A percentile compares a stretch with the other conserved stretches of the same genome.
These are phyloP conservation scores for Boletus bicolor DNA, from an alignment of 768 basidiomycete genomes.

Conservation along the genomic window DNA sequence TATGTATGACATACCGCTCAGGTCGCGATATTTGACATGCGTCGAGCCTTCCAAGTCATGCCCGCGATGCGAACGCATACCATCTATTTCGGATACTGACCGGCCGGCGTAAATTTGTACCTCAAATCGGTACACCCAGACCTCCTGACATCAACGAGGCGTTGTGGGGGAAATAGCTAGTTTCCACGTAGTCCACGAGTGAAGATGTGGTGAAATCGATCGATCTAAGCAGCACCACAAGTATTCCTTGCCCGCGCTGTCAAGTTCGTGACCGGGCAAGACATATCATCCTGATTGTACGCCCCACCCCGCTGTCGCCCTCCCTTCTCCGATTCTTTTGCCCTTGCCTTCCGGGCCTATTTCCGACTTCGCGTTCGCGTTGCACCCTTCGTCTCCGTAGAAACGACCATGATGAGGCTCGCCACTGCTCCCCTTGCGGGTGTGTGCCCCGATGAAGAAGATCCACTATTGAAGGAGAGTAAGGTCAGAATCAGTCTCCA, in stretches of 20 bases:
- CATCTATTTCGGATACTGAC: background rate
- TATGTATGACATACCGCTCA: background rate
- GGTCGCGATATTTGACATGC: background rate
- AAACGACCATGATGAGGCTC: constrained; percentile 2
- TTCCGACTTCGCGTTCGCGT: background rate
- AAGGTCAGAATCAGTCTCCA: constrained; percentile 9
- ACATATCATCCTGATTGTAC: constrained; percentile 8
- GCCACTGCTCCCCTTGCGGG: background rate
- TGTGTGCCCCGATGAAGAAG: background rate
- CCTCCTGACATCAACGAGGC: constrained; percentile 21
- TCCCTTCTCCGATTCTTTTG: background rate
- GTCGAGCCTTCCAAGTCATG: background rate
- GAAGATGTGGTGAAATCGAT: constrained; percentile 11
- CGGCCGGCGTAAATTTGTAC: background rate
- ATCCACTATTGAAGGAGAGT: background rate
- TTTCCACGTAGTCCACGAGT: background rate
- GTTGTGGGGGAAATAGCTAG: background rate
- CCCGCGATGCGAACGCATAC: background rate
- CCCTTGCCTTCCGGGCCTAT: background rate
- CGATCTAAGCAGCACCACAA: constrained; percentile 3
- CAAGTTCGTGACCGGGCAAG: background rate
- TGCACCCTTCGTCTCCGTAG: background rate
- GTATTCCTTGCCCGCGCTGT: background rate
- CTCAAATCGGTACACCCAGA: background rate
- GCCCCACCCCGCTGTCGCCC: background rate